Evolutionary conservation across 345 rosid genomes (phyloP), one percentile per base, ranked within the genome.

Genomic region (Geranium brycei): DNA sequence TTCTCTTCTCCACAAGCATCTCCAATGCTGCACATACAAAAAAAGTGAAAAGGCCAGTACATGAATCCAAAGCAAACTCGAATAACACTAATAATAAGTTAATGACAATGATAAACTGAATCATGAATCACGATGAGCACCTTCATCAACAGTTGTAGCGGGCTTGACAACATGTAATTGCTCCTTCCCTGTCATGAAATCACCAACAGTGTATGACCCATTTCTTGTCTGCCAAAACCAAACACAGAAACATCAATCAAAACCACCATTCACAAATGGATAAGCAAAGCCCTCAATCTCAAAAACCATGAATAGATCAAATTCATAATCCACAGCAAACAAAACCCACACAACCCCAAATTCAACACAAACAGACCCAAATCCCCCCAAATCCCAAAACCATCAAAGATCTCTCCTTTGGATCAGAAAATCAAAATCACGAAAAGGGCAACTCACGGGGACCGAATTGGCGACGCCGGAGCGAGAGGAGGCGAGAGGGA

Each of bases 61-160:
- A 51, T 51, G 68, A 31, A 59, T 14, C 12, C 15, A 31, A 53
- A 59, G n/a, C 8, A 28, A 30, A 15, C 12, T 4, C 16, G 4
- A 23, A 15, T 18, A 65, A 28, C 5, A 40, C 55, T 23, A 57
- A 40, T 17, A 60, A n/a, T n/a, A n/a, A n/a, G n/a, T n/a, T n/a
- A n/a, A n/a, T n/a, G n/a, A n/a, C n/a, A n/a, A n/a, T n/a, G n/a
- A 14, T 30, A 19, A 59, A 7, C 59, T 12, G 8, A 57, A 40
- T 13, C 63, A 35, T 47, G 38, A 23, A 23, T 23, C 28, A 11
- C 18, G 10, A 59, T 23, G 1, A 68, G 59, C 75, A 86, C 99
- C 97, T 82, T 90, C 90, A 73, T 93, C 95, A 13, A 90, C 96
- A 2, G 85, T 79, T 0, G 97, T 93, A 6, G 90, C 70, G 5